phyloP scores from a whole-genome alignment of 176 grass and related monocot species.

The Paspalum vaginatum region DNA sequence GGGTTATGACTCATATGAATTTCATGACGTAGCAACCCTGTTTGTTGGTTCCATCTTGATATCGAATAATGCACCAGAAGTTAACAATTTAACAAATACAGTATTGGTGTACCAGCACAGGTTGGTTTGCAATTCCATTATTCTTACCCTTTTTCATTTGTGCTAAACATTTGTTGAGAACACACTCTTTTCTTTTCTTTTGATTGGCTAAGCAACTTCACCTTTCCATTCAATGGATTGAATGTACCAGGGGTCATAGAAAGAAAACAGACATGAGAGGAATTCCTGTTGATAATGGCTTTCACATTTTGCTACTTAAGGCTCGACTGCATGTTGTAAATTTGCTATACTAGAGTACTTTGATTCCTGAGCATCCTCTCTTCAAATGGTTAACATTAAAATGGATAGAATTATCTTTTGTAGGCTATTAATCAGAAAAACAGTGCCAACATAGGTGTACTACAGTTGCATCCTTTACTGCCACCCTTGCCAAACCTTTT shows the following conservation, averaged over 20 bases:
- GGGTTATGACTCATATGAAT: too few species aligned
- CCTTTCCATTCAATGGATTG: background rate
- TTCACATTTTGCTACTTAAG: background rate
- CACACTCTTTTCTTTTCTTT: background rate
- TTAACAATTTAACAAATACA: too few species aligned
- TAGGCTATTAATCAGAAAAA: background rate
- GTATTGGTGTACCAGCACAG: conserved; percentile 73
- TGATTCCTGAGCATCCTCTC: background rate
- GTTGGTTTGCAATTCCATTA: conserved; percentile 33
- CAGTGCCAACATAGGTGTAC: too few species aligned
- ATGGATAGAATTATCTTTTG: background rate
- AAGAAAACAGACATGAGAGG: too few species aligned
- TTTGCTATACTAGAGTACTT: too few species aligned
- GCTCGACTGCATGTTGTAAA: background rate
- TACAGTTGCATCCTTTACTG: background rate
- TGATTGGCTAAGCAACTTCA: background rate
- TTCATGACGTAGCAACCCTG: too few species aligned
- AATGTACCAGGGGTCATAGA: too few species aligned
- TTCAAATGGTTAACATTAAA: background rate
- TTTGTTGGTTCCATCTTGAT: too few species aligned
- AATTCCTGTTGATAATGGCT: background rate
- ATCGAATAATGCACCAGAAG: too few species aligned
- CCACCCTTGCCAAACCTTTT: background rate
- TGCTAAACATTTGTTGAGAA: background rate
- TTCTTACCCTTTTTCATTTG: background rate